Evolutionary conservation across 208 protist species (phyloP).

Genomic region (Leishmania lainsoni): DNA sequence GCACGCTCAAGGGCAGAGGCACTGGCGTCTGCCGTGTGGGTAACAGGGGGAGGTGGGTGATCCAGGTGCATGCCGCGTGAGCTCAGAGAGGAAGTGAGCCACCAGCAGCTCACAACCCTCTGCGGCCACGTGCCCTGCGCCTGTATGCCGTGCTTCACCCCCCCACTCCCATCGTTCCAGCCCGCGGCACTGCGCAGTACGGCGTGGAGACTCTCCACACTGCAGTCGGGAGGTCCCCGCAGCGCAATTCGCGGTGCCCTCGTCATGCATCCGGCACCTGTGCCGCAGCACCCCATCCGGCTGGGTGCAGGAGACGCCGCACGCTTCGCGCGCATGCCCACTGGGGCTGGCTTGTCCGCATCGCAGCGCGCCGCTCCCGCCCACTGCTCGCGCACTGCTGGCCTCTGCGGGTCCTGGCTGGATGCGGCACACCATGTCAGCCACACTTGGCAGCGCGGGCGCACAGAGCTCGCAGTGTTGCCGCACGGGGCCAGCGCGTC

Average conservation of each 20-base stretch:
- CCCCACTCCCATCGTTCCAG: not conserved
- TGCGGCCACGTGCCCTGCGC: not conserved
- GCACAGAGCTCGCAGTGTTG: too few relatives aligned
- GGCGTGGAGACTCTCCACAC: not conserved
- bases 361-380: not conserved
- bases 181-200: not conserved
- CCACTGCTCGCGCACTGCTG: too few relatives aligned
- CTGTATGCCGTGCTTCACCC: not conserved
- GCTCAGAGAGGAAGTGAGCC: not conserved
- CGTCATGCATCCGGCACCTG: too few relatives aligned
- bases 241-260: not conserved
- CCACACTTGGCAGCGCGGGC: too few relatives aligned
- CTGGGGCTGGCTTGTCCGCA: not conserved
- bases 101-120: not conserved
- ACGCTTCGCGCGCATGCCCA: not conserved
- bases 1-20: not conserved
- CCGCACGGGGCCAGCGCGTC: not conserved
- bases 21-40: not conserved
- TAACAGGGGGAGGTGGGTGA: not conserved
- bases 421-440: not conserved
- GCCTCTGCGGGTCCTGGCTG: not conserved
- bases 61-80: not conserved
- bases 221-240: not conserved
- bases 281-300: not conserved
- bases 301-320: not conserved